These are phyloP conservation scores for Beauveria australis DNA, from an alignment of 2,329 filamentous ascomycete species.

Conservation along the genomic window DNA sequence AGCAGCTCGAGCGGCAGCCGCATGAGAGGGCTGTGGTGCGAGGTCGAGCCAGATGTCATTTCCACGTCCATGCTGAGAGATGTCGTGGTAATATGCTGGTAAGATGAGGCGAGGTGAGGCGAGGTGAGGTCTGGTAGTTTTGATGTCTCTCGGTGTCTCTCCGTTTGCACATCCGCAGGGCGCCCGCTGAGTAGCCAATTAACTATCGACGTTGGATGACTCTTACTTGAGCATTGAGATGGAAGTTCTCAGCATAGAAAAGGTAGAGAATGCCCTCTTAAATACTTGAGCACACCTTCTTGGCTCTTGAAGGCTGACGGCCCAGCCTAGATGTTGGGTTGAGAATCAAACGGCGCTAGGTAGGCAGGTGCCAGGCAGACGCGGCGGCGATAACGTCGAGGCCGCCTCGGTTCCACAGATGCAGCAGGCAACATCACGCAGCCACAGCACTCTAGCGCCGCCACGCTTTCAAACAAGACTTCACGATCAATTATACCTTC, in stretches of 20 bases:
- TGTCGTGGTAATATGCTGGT: neutral
- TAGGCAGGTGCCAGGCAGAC: neutral
- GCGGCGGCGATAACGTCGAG: neutral
- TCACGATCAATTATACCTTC: too few species aligned
- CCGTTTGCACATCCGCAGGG: neutral
- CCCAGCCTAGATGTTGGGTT: neutral
- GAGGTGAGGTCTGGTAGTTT: neutral
- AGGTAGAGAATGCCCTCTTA: neutral
- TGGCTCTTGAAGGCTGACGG: neutral
- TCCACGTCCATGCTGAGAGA: neutral
- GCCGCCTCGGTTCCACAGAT: neutral
- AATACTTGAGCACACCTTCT: neutral
- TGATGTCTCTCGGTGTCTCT: neutral
- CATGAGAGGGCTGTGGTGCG: conserved; percentile 14
- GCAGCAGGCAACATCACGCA: neutral
- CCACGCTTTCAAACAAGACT: neutral
- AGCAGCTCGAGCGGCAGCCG: conserved; percentile 52
- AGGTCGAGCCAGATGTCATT: neutral
- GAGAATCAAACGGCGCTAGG: neutral
- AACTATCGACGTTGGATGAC: neutral
- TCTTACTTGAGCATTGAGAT: too few species aligned
- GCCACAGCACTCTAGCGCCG: neutral
- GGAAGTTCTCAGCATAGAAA: too few species aligned
- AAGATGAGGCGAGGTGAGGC: neutral
- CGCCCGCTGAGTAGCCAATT: neutral